Evolutionary conservation across 495 filamentous ascomycete genomes (phyloP), one percentile per base, ranked within the genome.

Genomic region (Aspergillus mulundensis): DNA sequence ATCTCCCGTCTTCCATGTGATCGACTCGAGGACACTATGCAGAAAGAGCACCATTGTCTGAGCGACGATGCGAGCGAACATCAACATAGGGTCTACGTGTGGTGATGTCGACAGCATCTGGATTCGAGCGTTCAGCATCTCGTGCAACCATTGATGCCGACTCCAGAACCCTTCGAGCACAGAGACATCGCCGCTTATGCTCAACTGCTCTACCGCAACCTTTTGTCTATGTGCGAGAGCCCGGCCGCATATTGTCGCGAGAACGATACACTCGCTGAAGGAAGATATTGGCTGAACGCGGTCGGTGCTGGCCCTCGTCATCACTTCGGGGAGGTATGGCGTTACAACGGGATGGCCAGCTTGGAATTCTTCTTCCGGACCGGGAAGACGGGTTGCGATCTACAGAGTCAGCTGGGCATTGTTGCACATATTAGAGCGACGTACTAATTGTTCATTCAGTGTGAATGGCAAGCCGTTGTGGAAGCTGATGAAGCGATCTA

Each of bases 401-500:
- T 65, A 28, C 18, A 34, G 4, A 10, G 28, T 12, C 19, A 11
- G 47, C 48, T 54, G 40, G 8, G 19, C 14, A 4, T 8, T 7
- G n/a, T n/a, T n/a, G n/a, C 5, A 49, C 5, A 6, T 15, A 34
- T 8, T 1, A 12, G 23, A 28, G 1, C 10, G 21, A 57, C 74
- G 59, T 59, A 81, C 79, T 63, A 74, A 57, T 55, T 79, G 72
- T 46, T 83, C 81, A 21, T 73, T 70, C 28, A 84, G 54, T 14
- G 77, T 81, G 49, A 78, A 64, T 1, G 78, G 79, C 52, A 70
- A 64, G 4, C 70, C 69, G 30, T 76, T 70, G 30, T 69, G 69
- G 21, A 82, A 67, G 41, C 74, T 78, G 48, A 79, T 72, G 21
- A 83, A 73, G 0, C 76, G 70, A 60, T 84, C 81, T 11, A 84